Base-by-base conservation (phyloP, 2,329 filamentous ascomycete genomes). In the Pezicula neosporulosa region DNA sequence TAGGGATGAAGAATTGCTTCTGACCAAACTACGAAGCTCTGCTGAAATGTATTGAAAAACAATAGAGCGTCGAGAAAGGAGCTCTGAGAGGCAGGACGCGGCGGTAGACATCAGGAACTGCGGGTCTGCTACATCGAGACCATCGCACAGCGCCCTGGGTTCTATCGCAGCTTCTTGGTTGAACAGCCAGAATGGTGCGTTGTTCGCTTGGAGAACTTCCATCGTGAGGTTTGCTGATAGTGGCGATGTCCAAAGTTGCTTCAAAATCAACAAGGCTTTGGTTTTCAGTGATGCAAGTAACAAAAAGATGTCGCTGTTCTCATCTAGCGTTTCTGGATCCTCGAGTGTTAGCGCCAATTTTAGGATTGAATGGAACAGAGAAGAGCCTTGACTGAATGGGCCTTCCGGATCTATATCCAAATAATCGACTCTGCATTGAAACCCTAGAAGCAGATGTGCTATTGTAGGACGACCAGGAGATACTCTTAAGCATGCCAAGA, bases 401-500 rank as follows among this genome's bases (percentile, higher is more conserved):
- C 90, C 81, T 27, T 84, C 80, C 1, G 83, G 72, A 47, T 87
- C 78, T 30, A 94, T 73, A 21, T 83, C 83, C 2, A 97, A 74
- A 9, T 80, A 79, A 56, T 84, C 85, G 35, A 86, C 81, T 41
- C 84, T 82, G 62, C 90, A 95, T 50, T 81, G 81, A 67, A 99
- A 97, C 0, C 94, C 94, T 5, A 99, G 82, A 2, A 99, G 75
- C 43, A 96, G 77, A 68, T 99, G 95, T 0, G 93, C 94, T 59
- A 99, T 86, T 2, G 87, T 95, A 4, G 94, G 92, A 60, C 85
- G 82, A 60, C 87, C 81, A 1, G 88, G 85, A 24, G 86, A 87
- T 33, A 87, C 83, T 49, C 81, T 79, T 3, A 99, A 77, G 64
- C 90, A 96, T 49, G 85, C 82, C 60, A 89, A 87, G 36, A 99